Evolutionary conservation across 2,329 filamentous ascomycete species (phyloP), one percentile per base, ranked within the genome.

Genomic region (Cladosporium sp.): DNA sequence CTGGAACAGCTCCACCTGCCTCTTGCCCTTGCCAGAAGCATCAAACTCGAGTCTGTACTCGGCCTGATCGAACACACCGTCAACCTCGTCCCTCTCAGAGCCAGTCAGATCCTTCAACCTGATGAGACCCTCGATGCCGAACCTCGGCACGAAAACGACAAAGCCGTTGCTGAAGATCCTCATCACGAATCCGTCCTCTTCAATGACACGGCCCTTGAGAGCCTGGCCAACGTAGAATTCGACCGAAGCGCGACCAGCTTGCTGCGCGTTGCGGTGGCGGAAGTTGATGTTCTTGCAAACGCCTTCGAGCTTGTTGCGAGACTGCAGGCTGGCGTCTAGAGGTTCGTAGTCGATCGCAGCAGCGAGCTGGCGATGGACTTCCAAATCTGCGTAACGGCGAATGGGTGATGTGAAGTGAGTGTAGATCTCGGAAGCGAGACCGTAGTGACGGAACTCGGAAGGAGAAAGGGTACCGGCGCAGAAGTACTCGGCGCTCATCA

Each of bases 401-500:
- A 99, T 99, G 3, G 95, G 96, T 3, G 91, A 96, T 0, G 95
- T 99, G 54, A 57, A 57, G 30, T 57, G 54, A 2, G 95, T 99
- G 82, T 99, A 99, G 76, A 99, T 99, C 74, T 96, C 91, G 3
- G 91, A 93, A 0, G 96, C 96, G 39, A 99, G 88, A 71, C 95
- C 95, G 79, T 99, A 99, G 81, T 99, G 96, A 61, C 92, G 88
- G 85, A 97, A 99, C 76, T 98, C 95, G 0, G 92, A 90, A 77
- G 95, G 94, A 0, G 93, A 88, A 77, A 97, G 93, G 7, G 93
- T 93, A 67, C 95, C 95, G 0, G 94, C 91, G 80, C 91, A 95
- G 80, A 99, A 99, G 81, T 99, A 99, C 80, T 99, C 95, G 68
- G 95, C 95, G 63, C 92, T 95, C 84, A 97, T 97, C 95, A 99